A percentile compares a stretch with the other conserved stretches of the same genome.
phyloP scores from a whole-genome alignment of 768 basidiomycete species.

The Suillus variegatus region DNA sequence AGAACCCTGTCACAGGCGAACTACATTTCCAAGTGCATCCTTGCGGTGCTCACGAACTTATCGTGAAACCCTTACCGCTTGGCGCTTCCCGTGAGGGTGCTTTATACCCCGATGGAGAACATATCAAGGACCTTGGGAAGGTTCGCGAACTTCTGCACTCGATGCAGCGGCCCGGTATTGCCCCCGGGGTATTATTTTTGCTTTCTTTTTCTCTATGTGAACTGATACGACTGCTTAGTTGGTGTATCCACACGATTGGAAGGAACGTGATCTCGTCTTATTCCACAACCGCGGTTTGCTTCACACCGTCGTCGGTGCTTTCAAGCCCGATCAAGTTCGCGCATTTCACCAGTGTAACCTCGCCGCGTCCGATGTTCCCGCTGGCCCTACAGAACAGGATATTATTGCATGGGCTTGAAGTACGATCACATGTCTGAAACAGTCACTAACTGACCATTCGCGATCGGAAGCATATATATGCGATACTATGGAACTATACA shows the following conservation, averaged over 20 bases:
- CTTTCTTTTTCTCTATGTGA: neutral
- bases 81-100: constrained; percentile 59
- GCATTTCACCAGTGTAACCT: constrained; percentile 61
- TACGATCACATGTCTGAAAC: neutral
- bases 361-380: constrained; percentile 50
- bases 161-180: constrained; percentile 89
- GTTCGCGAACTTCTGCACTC: constrained; percentile 77
- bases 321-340: constrained; percentile 47
- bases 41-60: constrained; percentile 65
- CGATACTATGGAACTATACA: neutral
- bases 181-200: constrained; percentile 53
- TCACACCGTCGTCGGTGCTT: constrained; percentile 70
- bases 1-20: constrained; percentile 82
- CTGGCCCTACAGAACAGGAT: constrained; percentile 49
- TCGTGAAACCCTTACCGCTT: constrained; percentile 72
- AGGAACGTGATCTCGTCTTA: constrained; percentile 60
- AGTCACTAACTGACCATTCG: neutral
- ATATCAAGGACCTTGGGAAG: constrained; percentile 68
- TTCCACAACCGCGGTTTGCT: constrained; percentile 76
- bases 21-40: constrained; percentile 93
- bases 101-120: constrained; percentile 81
- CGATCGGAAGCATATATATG: neutral
- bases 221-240: constrained; percentile 40
- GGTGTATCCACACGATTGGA: constrained; percentile 90
- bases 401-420: constrained; percentile 43